Evolutionary conservation across 257 asterid species (phyloP).

Genomic region (Hygrophila difformis): DNA sequence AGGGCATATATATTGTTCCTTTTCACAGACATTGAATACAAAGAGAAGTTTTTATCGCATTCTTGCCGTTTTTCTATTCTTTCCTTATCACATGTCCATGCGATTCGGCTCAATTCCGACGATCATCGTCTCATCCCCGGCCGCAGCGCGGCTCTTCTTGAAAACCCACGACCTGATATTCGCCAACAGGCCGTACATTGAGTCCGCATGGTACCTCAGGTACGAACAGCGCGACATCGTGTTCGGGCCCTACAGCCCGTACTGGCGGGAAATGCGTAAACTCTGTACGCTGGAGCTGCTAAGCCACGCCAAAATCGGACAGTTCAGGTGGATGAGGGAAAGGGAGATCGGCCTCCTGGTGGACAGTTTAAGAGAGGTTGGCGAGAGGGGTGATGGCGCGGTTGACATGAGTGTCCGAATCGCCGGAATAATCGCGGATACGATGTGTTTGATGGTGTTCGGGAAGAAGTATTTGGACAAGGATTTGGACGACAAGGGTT

Average conservation of each 20-base stretch:
- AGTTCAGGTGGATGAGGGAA: conserved; percentile 16
- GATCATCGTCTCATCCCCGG: conserved; percentile 25
- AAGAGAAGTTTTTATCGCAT: no score
- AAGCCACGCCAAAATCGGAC: conserved; percentile 13
- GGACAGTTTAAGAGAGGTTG: neutral
- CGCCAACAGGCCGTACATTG: conserved; percentile 12
- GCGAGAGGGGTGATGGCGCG: neutral
- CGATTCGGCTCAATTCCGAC: conserved; percentile 19
- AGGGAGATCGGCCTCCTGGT: conserved; percentile 12
- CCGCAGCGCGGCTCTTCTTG: conserved; percentile 26
- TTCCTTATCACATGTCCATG: no score
- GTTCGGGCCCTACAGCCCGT: conserved; percentile 16
- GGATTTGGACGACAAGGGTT: conserved; percentile 22
- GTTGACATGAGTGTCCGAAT: conserved; percentile 19
- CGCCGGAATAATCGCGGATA: conserved; percentile 2
- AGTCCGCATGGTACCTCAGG: conserved; percentile 14
- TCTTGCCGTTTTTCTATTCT: no score
- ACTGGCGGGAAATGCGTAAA: conserved; percentile 33
- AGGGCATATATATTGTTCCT: no score
- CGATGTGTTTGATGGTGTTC: conserved; percentile 26
- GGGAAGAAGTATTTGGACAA: conserved; percentile 22
- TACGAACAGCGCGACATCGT: conserved; percentile 15
- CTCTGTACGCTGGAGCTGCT: conserved; percentile 21
- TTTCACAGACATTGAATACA: no score
- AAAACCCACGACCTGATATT: conserved; percentile 20